Conservation (phyloP, 2,329 filamentous ascomycete genomes). For the Talaromyces sp. region DNA sequence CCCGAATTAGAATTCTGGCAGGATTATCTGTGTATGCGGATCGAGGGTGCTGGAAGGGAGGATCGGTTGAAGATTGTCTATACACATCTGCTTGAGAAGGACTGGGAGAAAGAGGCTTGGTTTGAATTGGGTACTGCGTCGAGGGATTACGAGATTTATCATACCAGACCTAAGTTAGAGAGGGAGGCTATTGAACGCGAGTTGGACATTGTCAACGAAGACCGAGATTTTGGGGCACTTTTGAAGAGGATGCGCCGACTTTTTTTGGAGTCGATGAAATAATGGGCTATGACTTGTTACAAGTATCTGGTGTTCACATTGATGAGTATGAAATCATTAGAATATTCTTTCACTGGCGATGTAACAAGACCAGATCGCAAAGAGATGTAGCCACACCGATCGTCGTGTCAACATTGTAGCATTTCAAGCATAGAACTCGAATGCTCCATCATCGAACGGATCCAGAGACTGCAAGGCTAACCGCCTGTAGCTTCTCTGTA, state of each 20-base stretch:
- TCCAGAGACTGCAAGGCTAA: conserved; percentile 31
- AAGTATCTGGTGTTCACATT: neutral
- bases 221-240: conserved; percentile 58
- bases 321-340: neutral
- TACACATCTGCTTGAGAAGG: conserved; percentile 77
- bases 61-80: conserved; percentile 90
- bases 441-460: neutral
- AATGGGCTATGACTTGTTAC: conserved; percentile 12
- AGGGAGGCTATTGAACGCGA: conserved; percentile 53
- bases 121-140: conserved; percentile 83
- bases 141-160: conserved; percentile 79
- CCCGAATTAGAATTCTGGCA: conserved; percentile 97
- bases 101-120: conserved; percentile 86
- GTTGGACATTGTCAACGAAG: conserved; percentile 58
- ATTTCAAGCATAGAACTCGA: neutral
- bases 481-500: conserved; percentile 78
- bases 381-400: neutral
- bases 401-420: neutral
- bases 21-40: conserved; percentile 78
- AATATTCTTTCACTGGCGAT: conserved; percentile 17
- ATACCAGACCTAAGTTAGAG: conserved; percentile 68
- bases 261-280: conserved; percentile 56
- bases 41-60: conserved; percentile 81
- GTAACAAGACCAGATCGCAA: neutral
- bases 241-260: conserved; percentile 62